Conservation (phyloP, 2,329 filamentous ascomycete species). For the Pseudogymnoascus sp. region DNA sequence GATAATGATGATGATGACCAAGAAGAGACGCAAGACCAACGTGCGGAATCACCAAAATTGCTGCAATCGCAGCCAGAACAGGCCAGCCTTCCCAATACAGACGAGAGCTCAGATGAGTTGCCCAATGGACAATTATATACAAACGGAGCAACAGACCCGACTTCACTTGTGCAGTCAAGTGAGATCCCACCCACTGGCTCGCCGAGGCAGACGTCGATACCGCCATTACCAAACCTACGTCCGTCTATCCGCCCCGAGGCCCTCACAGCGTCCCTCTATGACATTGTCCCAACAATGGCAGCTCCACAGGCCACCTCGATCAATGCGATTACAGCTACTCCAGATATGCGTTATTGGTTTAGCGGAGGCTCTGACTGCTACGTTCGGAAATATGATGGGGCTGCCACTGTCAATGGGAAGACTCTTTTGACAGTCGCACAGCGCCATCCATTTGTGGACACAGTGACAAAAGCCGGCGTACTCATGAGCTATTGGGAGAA, state of each 20-base stretch:
- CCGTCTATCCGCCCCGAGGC: conserved; percentile 67
- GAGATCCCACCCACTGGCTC: conserved; percentile 25
- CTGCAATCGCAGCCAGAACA: conserved; percentile 18
- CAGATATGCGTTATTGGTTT: conserved; percentile 91
- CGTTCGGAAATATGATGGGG: conserved; percentile 93
- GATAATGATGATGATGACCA: conserved; percentile 45
- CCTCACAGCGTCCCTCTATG: conserved; percentile 74
- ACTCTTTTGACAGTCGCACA: conserved; percentile 90
- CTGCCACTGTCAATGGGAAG: conserved; percentile 91
- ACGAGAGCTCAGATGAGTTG: conserved; percentile 23
- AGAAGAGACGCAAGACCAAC: conserved; percentile 41
- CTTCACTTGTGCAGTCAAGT: conserved; percentile 23
- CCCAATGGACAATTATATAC: conserved; percentile 12
- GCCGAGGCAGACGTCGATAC: conserved; percentile 24
- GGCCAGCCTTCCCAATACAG: conserved; percentile 22
- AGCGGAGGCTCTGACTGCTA: conserved; percentile 92
- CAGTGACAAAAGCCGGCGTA: conserved; percentile 89
- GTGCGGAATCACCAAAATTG: conserved; percentile 5
- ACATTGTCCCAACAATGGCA: conserved; percentile 94
- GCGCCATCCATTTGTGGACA: conserved; percentile 93
- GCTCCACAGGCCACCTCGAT: conserved; percentile 93
- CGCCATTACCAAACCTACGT: conserved; percentile 39
- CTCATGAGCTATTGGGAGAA: conserved; percentile 98
- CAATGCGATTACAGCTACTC: conserved; percentile 84
- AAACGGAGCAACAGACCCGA: conserved; percentile 22